Percentiles rank a stretch among this genome's conserved stretches.
Conservation (phyloP, 305 asterid species). For the Caryopteris hybrid region DNA sequence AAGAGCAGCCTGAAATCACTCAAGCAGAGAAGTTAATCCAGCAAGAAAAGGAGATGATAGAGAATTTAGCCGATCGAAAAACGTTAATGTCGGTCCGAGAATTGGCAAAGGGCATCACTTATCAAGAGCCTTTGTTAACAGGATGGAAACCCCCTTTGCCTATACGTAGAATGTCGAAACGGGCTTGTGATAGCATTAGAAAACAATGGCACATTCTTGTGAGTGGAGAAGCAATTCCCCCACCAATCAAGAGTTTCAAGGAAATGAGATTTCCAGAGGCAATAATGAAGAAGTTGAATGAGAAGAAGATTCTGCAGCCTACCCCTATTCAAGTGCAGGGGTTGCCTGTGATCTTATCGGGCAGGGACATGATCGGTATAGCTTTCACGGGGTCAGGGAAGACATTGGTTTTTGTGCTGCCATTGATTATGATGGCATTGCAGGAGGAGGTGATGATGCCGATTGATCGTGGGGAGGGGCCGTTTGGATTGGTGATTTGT, state of each 20-base stretch:
- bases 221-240: conserved; percentile 71
- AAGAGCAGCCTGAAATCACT: conserved; percentile 77
- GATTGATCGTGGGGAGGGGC: conserved; percentile 77
- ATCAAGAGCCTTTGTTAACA: conserved; percentile 56
- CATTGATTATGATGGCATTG: conserved; percentile 70
- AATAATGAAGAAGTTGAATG: conserved; percentile 54
- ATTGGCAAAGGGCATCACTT: conserved; percentile 80
- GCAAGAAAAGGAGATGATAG: conserved; percentile 85
- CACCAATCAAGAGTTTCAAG: conserved; percentile 73
- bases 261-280: conserved; percentile 88
- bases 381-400: conserved; percentile 90
- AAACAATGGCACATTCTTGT: conserved; percentile 86
- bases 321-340: conserved; percentile 93
- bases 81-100: conserved; percentile 78
- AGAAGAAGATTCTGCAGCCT: conserved; percentile 77
- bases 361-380: conserved; percentile 84
- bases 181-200: conserved; percentile 61
- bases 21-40: conserved; percentile 61
- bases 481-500: conserved; percentile 73
- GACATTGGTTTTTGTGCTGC: conserved; percentile 73
- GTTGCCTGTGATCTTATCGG: conserved; percentile 66
- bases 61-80: conserved; percentile 67
- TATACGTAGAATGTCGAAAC: conserved; percentile 56
- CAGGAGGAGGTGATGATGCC: conserved; percentile 85
- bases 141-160: conserved; percentile 87